Evolutionary conservation across 805 yeast genomes (phyloP).

Genomic region (Wickerhamomyces sydowiorum): DNA sequence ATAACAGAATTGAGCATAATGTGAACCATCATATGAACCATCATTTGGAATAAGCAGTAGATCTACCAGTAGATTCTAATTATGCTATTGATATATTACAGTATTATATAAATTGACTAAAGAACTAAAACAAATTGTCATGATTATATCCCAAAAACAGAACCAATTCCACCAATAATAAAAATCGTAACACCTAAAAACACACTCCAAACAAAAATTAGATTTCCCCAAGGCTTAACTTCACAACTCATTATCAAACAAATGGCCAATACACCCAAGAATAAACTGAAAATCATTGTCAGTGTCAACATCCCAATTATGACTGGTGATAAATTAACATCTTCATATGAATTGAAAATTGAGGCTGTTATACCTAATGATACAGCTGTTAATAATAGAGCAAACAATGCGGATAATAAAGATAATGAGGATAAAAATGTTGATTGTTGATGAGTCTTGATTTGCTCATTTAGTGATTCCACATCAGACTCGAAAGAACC

Average conservation of each 20-base stretch:
- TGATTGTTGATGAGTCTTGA: slow-evolving; percentile 29
- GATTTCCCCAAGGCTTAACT: slow-evolving; percentile 31
- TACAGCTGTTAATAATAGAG: slow-evolving; percentile 36
- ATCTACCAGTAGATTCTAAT: no score
- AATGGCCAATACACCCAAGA: slow-evolving; percentile 36
- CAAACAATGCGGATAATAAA: slow-evolving; percentile 29
- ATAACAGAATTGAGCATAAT: no score
- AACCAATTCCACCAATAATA: slow-evolving; percentile 39
- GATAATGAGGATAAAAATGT: slow-evolving; percentile 39
- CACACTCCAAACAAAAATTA: slow-evolving; percentile 33
- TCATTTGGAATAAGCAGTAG: no score
- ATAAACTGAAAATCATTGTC: slow-evolving; percentile 36
- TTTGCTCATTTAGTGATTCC: slow-evolving; percentile 8
- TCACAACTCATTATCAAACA: slow-evolving; percentile 35
- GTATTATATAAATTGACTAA: background rate
- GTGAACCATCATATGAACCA: no score
- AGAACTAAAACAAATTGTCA: background rate
- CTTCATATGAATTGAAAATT: slow-evolving; percentile 12
- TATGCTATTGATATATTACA: no score
- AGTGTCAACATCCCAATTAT: slow-evolving; percentile 29
- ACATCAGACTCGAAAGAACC: slow-evolving; percentile 6
- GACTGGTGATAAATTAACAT: slow-evolving; percentile 18
- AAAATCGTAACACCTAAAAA: slow-evolving; percentile 33
- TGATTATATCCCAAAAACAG: slow-evolving; percentile 21
- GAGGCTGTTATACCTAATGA: slow-evolving; percentile 38